A percentile compares a stretch with the other conserved stretches of the same genome.
Conservation (phyloP, 2,329 filamentous ascomycete genomes). For the Fusarium brachygibbosum region DNA sequence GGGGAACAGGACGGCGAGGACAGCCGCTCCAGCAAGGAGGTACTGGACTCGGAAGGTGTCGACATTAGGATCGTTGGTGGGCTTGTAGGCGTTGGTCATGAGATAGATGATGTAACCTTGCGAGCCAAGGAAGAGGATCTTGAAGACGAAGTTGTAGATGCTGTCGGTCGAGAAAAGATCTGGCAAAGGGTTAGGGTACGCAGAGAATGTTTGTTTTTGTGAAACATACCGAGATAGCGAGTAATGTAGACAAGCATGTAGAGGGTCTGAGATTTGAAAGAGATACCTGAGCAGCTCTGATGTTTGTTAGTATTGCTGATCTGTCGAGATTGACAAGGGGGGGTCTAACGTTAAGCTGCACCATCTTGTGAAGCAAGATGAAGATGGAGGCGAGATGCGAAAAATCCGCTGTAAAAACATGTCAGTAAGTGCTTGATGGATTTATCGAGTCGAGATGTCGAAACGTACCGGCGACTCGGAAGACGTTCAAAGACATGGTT, state of each 20-base stretch:
- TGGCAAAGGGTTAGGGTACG: constrained; percentile 52
- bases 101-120: constrained; percentile 97
- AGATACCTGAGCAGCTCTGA: constrained; percentile 97
- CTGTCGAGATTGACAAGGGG: constrained; percentile 18
- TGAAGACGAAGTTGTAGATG: constrained; percentile 94
- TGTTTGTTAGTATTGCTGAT: constrained; percentile 38
- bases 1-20: constrained; percentile 85
- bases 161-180: constrained; percentile 89
- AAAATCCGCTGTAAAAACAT: constrained; percentile 78
- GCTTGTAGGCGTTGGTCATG: constrained; percentile 98
- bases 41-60: constrained; percentile 99
- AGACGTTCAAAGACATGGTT: constrained; percentile 68
- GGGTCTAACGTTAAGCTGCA: constrained; percentile 81
- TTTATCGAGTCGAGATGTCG: not conserved
- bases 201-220: not conserved
- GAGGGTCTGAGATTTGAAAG: constrained; percentile 97
- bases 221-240: constrained; percentile 82
- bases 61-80: constrained; percentile 95
- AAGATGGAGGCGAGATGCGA: constrained; percentile 95
- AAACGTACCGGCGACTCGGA: constrained; percentile 68
- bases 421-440: constrained; percentile 30
- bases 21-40: constrained; percentile 82
- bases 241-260: constrained; percentile 96
- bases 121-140: constrained; percentile 91
- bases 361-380: constrained; percentile 97